Percentiles rank a stretch among this genome's conserved stretches.
Evolutionary conservation across 345 rosid species (phyloP).

Genomic region (Geranium rotundifolium): DNA sequence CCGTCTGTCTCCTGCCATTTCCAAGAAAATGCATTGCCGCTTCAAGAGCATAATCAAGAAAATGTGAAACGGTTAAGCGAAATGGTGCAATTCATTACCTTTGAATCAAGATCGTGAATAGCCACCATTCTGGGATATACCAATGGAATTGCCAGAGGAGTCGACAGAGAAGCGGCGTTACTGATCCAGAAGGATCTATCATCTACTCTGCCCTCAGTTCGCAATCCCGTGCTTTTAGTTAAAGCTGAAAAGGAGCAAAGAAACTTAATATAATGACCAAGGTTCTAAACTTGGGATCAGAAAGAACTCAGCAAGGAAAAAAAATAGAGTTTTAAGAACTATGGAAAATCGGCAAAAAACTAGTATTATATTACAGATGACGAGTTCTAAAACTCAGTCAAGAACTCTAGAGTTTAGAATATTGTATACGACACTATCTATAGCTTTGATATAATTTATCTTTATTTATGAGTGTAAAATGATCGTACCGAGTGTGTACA

Average conservation of each 20-base stretch:
- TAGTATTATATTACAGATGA: too few species aligned
- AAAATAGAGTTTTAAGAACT: too few species aligned
- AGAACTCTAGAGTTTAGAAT: too few species aligned
- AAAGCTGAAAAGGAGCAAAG: conserved; percentile 40
- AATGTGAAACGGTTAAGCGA: not conserved
- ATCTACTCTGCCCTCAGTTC: conserved; percentile 74
- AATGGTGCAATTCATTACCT: conserved; percentile 22
- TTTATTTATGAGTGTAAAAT: not conserved
- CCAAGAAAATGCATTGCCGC: conserved; percentile 4
- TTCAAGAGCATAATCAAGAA: conserved; percentile 7
- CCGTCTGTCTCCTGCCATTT: conserved; percentile 47
- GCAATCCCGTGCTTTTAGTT: conserved; percentile 68
- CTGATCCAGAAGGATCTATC: conserved; percentile 84
- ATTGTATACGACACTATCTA: too few species aligned
- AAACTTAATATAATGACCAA: too few species aligned
- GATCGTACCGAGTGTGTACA: conserved; percentile 79
- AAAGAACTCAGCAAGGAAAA: too few species aligned
- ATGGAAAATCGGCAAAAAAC: too few species aligned
- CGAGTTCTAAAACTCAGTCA: too few species aligned
- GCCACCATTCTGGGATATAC: conserved; percentile 87
- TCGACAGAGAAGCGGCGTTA: conserved; percentile 56
- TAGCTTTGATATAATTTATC: too few species aligned
- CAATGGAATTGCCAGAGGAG: conserved; percentile 65
- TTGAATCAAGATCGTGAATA: conserved; percentile 61
- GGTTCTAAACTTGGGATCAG: too few species aligned